A percentile compares a stretch with the other conserved stretches of the same genome.
These are phyloP conservation scores for Dryas integrifolia DNA, from an alignment of 331 rosid species.

Conservation along the genomic window DNA sequence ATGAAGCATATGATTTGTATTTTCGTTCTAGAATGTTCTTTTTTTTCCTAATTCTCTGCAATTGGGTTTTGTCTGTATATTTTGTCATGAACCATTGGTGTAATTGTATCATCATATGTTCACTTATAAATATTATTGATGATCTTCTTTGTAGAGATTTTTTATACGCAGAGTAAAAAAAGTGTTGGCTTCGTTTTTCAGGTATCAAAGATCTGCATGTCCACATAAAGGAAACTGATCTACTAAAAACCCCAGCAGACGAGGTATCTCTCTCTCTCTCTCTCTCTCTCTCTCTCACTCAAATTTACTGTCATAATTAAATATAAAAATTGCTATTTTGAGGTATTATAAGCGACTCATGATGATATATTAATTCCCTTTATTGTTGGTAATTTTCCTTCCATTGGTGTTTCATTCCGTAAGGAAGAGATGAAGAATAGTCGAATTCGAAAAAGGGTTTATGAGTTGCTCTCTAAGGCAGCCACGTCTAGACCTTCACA, in stretches of 20 bases:
- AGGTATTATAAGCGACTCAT: not conserved
- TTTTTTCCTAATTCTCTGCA: not conserved
- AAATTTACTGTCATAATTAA: not conserved
- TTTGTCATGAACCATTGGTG: not conserved
- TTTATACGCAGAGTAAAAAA: constrained; percentile 2
- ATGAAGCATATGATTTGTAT: not conserved
- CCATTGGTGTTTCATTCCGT: constrained; percentile 39
- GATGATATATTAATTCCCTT: not conserved
- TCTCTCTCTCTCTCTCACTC: not conserved
- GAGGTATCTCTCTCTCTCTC: constrained; percentile 47
- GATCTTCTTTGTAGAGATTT: not conserved
- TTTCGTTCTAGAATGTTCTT: not conserved
- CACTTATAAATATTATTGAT: not conserved
- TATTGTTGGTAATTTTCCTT: not conserved
- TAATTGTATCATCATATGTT: not conserved
- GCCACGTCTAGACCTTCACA: constrained; percentile 47
- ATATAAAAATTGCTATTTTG: not conserved
- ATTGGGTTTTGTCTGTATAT: not conserved
- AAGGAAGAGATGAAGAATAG: constrained; percentile 86
- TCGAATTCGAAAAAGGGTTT: constrained; percentile 72
- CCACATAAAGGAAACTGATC: constrained; percentile 64
- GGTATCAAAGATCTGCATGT: constrained; percentile 59
- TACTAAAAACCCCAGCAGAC: constrained; percentile 57
- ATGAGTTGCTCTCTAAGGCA: constrained; percentile 82
- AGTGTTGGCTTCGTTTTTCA: constrained; percentile 32